Conservation (phyloP, 495 filamentous ascomycete species). For the Sordaria brevicollis region DNA sequence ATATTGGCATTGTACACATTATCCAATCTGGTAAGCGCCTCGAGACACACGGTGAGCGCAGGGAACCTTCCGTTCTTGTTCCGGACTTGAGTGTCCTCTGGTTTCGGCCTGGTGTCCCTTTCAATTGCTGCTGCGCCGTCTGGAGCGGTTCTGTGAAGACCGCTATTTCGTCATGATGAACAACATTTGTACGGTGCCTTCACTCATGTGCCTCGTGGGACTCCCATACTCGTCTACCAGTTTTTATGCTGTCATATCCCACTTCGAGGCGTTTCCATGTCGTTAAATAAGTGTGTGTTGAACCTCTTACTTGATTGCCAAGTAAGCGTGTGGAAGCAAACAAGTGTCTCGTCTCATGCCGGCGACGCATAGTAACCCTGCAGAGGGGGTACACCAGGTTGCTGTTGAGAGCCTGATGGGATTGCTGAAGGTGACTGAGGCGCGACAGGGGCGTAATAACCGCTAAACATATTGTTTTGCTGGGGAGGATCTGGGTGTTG, state of each 20-base stretch:
- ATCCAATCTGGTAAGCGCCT: neutral
- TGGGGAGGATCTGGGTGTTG: neutral
- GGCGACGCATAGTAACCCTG: conserved; percentile 10
- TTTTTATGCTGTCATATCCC: neutral
- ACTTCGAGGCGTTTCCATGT: neutral
- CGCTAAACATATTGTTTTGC: neutral
- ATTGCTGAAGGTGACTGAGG: neutral
- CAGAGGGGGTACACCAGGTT: neutral
- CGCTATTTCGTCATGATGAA: neutral
- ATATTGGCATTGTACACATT: neutral
- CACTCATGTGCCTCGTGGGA: neutral
- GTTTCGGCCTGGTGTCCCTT: neutral
- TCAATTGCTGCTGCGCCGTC: neutral
- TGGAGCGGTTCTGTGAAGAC: neutral
- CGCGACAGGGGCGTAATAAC: conserved; percentile 9
- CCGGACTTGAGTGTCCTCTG: neutral
- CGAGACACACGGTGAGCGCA: neutral
- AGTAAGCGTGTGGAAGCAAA: neutral
- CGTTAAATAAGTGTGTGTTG: neutral
- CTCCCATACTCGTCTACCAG: neutral
- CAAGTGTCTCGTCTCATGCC: neutral
- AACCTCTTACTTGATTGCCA: neutral
- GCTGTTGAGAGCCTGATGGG: neutral
- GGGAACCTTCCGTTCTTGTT: neutral
- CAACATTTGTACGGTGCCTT: neutral